Evolutionary conservation across 495 filamentous ascomycete genomes (phyloP).

Genomic region (Daldinia grandis): DNA sequence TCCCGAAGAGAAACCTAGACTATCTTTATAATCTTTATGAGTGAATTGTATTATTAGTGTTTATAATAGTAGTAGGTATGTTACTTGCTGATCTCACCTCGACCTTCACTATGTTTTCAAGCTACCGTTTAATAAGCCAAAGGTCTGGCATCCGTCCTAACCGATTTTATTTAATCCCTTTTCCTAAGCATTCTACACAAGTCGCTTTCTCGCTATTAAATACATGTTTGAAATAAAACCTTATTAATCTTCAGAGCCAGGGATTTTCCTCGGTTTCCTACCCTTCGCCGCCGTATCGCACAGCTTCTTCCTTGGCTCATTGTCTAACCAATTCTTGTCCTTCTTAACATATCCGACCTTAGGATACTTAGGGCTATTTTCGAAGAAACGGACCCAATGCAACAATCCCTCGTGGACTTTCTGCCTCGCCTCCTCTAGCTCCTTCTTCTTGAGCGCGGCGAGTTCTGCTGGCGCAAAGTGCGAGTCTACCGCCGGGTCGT

Average conservation of each 20-base stretch:
- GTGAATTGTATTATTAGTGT: background rate
- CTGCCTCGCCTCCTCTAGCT: conserved; percentile 60
- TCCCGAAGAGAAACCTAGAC: conserved; percentile 32
- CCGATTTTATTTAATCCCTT: background rate
- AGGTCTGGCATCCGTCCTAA: background rate
- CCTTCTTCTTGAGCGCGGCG: conserved; percentile 61
- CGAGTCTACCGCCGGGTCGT: conserved; percentile 65
- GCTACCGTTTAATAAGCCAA: too few relatives aligned
- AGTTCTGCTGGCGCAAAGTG: conserved; percentile 62
- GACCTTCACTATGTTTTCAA: too few relatives aligned
- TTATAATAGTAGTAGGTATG: background rate
- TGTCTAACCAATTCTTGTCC: conserved; percentile 57
- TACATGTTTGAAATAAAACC: background rate
- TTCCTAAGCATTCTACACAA: background rate
- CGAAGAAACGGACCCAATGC: conserved; percentile 82
- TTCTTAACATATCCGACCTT: conserved; percentile 71
- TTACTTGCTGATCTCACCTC: background rate
- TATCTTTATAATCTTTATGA: background rate
- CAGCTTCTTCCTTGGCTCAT: conserved; percentile 52
- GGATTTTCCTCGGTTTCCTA: conserved; percentile 52
- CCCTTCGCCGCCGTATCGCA: conserved; percentile 57
- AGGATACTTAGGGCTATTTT: conserved; percentile 75
- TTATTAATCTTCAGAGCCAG: conserved; percentile 36
- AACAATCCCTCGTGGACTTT: conserved; percentile 65
- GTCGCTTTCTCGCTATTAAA: conserved; percentile 7